A percentile compares a stretch with the other conserved stretches of the same genome.
Evolutionary conservation across 441 rosid species (phyloP).

Genomic region (Arabidopsis hybrid): DNA sequence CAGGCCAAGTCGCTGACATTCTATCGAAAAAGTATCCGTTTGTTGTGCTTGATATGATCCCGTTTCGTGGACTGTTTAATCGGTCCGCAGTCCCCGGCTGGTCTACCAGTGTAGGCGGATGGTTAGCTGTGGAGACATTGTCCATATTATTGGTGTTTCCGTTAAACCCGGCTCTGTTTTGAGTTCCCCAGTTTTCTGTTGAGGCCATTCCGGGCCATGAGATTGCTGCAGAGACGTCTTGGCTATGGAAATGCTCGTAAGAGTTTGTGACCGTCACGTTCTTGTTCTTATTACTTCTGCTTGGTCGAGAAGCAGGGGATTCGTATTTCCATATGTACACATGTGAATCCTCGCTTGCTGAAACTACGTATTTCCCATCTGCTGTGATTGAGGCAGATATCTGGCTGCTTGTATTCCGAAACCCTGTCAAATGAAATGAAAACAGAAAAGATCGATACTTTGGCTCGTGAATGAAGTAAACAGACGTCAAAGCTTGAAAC

Average conservation of each 20-base stretch:
- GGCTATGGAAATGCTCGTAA: slow-evolving; percentile 88
- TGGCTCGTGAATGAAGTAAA: not conserved
- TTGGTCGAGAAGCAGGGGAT: slow-evolving; percentile 71
- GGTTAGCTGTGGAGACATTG: slow-evolving; percentile 69
- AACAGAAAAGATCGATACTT: not conserved
- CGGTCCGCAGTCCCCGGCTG: slow-evolving; percentile 54
- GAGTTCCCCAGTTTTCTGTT: slow-evolving; percentile 31
- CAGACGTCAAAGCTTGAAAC: slow-evolving; percentile 21
- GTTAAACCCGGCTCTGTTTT: slow-evolving; percentile 39
- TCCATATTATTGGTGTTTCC: slow-evolving; percentile 52
- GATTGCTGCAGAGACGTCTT: slow-evolving; percentile 82
- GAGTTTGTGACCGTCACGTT: slow-evolving; percentile 64
- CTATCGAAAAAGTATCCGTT: slow-evolving; percentile 86
- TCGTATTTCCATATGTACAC: slow-evolving; percentile 92
- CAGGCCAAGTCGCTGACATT: slow-evolving; percentile 89
- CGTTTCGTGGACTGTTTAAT: slow-evolving; percentile 68
- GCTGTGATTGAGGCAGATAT: slow-evolving; percentile 81
- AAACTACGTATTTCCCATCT: slow-evolving; percentile 80
- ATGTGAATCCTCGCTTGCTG: slow-evolving; percentile 93
- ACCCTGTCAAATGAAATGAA: slow-evolving; percentile 57
- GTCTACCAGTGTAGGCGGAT: slow-evolving; percentile 88
- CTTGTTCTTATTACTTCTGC: slow-evolving; percentile 59
- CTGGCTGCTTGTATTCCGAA: slow-evolving; percentile 86
- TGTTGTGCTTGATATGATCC: slow-evolving; percentile 78
- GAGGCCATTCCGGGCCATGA: slow-evolving; percentile 84